These are phyloP conservation scores for Pholiota molesta DNA, from an alignment of 768 basidiomycete species.

Conservation along the genomic window DNA sequence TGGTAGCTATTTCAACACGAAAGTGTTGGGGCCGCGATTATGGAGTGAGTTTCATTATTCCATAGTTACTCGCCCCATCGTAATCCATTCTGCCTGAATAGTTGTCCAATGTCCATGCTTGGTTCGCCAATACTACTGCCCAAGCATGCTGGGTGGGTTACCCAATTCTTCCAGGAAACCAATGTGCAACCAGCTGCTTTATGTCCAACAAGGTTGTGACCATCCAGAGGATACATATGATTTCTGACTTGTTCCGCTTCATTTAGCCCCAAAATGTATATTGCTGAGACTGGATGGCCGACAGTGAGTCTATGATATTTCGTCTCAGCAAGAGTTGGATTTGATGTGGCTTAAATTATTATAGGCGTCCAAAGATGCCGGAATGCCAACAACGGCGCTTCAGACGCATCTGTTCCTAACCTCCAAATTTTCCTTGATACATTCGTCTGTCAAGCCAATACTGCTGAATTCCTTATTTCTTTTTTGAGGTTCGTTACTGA, in stretches of 20 bases:
- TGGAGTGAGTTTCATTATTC: slow-evolving; percentile 48
- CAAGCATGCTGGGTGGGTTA: slow-evolving; percentile 78
- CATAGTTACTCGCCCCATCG: neutral
- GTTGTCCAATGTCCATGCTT: slow-evolving; percentile 93
- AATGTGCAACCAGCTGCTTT: slow-evolving; percentile 62
- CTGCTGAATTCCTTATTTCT: slow-evolving; percentile 82
- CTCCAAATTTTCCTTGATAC: slow-evolving; percentile 80
- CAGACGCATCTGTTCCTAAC: slow-evolving; percentile 58
- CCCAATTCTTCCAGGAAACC: slow-evolving; percentile 69
- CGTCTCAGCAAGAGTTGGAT: neutral
- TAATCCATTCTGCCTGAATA: slow-evolving; percentile 26
- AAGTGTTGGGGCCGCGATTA: slow-evolving; percentile 67
- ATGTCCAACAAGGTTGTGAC: slow-evolving; percentile 55
- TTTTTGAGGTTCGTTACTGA: slow-evolving; percentile 61
- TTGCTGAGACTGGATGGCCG: slow-evolving; percentile 90
- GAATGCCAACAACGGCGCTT: slow-evolving; percentile 67
- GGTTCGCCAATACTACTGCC: slow-evolving; percentile 83
- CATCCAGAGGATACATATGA: neutral
- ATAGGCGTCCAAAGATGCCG: slow-evolving; percentile 58
- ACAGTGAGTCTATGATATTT: slow-evolving; percentile 47
- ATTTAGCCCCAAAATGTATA: slow-evolving; percentile 76
- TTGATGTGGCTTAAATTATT: neutral
- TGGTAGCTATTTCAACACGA: slow-evolving; percentile 77
- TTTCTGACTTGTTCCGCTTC: neutral
- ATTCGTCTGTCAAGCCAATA: slow-evolving; percentile 89